Evolutionary conservation across 1,139 yeast genomes (phyloP).

Genomic region (Hyphopichia fennica): DNA sequence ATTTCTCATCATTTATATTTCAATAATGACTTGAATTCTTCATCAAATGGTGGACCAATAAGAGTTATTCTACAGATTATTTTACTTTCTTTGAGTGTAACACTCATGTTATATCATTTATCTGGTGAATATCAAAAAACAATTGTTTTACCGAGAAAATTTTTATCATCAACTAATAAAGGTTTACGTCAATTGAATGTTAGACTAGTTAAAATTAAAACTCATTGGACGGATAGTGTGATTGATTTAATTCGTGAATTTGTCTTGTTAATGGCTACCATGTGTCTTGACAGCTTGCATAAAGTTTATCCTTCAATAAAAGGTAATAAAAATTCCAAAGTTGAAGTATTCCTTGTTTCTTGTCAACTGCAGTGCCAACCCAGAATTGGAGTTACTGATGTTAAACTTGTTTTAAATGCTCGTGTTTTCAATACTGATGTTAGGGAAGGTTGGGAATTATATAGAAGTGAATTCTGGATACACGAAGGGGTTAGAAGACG

Average conservation of each 20-base stretch:
- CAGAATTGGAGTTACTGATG: constrained; percentile 46
- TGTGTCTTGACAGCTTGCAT: constrained; percentile 29
- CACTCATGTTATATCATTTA: constrained; percentile 74
- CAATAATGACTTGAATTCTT: constrained; percentile 17
- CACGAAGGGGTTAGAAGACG: constrained; percentile 77
- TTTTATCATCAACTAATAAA: constrained; percentile 77
- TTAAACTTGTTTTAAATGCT: constrained; percentile 77
- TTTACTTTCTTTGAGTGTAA: constrained; percentile 65
- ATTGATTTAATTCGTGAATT: constrained; percentile 47
- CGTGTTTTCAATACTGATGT: constrained; percentile 79
- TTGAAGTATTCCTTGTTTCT: constrained; percentile 44
- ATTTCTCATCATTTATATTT: constrained; percentile 43
- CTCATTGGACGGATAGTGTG: constrained; percentile 53
- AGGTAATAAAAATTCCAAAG: constrained; percentile 31
- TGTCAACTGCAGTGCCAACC: constrained; percentile 51
- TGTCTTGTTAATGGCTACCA: constrained; percentile 32
- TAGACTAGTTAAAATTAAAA: constrained; percentile 68
- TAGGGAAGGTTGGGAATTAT: constrained; percentile 93
- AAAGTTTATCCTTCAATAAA: constrained; percentile 35
- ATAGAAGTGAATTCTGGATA: constrained; percentile 91
- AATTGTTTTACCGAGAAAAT: constrained; percentile 76
- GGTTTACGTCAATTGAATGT: constrained; percentile 83
- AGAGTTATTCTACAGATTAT: constrained; percentile 59
- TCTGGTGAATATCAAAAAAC: constrained; percentile 90
- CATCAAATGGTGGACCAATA: constrained; percentile 24